A percentile compares a stretch with the other conserved stretches of the same genome.
Evolutionary conservation across 495 filamentous ascomycete species (phyloP).

Genomic region (Penicillium silybi): DNA sequence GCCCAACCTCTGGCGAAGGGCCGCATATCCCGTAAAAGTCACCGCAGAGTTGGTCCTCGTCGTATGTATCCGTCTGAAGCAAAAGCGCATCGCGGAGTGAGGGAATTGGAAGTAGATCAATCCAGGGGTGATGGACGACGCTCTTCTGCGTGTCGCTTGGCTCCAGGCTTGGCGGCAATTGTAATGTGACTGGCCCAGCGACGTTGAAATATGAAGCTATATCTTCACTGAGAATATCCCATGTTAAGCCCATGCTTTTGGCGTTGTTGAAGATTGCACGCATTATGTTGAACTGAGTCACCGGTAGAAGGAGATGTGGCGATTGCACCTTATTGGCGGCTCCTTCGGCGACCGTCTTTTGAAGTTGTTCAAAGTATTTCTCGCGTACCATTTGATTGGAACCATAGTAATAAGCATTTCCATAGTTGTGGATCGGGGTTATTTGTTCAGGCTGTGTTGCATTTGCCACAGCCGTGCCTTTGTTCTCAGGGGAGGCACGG

Average conservation of each 20-base stretch:
- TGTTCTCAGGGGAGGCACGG: background rate
- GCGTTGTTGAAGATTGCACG: slow-evolving; percentile 16
- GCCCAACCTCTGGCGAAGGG: slow-evolving; percentile 3
- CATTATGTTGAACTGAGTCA: slow-evolving; percentile 12
- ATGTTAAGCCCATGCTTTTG: slow-evolving; percentile 13
- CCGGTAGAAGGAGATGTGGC: background rate
- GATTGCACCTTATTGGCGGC: background rate
- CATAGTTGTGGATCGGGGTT: background rate
- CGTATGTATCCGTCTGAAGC: slow-evolving; percentile 3
- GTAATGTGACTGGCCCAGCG: slow-evolving; percentile 5
- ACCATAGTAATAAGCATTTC: background rate
- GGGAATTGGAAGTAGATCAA: slow-evolving; percentile 19
- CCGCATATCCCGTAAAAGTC: slow-evolving; percentile 15
- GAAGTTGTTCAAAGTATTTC: background rate
- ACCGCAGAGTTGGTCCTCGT: slow-evolving; percentile 20
- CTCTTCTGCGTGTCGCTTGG: slow-evolving; percentile 14
- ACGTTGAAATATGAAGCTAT: slow-evolving; percentile 22
- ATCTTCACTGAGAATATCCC: slow-evolving; percentile 16
- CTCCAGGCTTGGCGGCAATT: slow-evolving; percentile 17
- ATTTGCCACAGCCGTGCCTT: background rate
- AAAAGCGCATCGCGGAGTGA: slow-evolving; percentile 14
- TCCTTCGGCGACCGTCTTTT: background rate
- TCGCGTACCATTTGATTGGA: background rate
- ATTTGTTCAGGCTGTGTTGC: background rate
- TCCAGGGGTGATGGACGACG: slow-evolving; percentile 26